Conservation (phyloP, 352 stramenopile genomes). For the Aphanomyces stellatus region DNA sequence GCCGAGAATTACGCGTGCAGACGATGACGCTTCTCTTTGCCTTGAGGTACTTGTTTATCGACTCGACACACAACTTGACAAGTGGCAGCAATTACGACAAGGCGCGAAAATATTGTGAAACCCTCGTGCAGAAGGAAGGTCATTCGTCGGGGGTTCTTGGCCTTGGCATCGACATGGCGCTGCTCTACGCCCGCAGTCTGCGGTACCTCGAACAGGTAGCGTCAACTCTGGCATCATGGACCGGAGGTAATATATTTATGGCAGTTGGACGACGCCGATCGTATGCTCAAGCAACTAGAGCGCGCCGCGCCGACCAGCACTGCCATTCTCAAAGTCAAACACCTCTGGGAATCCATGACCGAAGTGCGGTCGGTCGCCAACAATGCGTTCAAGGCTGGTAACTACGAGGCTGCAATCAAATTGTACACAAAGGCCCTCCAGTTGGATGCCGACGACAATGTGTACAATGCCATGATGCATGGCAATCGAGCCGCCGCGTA, state of each 20-base stretch:
- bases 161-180: conserved; percentile 53
- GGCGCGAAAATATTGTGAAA: not conserved
- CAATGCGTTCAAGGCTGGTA: conserved; percentile 43
- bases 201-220: conserved; percentile 59
- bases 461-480: conserved; percentile 68
- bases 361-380: conserved; percentile 62
- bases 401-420: conserved; percentile 42
- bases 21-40: conserved; percentile 54
- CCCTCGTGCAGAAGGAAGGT: not conserved
- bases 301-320: conserved; percentile 52
- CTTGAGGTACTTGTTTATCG: conserved; percentile 40
- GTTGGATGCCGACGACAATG: conserved; percentile 55
- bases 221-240: no score
- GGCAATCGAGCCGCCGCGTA: conserved; percentile 75
- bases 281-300: conserved; percentile 48
- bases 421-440: conserved; percentile 59
- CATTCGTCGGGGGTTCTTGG: conserved; percentile 38
- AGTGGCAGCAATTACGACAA: not conserved
- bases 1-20: conserved; percentile 46
- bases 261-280: conserved; percentile 37
- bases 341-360: conserved; percentile 54
- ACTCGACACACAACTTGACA: not conserved
- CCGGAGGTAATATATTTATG: no score
- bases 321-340: conserved; percentile 62
- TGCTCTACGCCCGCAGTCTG: conserved; percentile 46